Evolutionary conservation across 257 asterid species (phyloP).

Genomic region (Paulownia fortunei): DNA sequence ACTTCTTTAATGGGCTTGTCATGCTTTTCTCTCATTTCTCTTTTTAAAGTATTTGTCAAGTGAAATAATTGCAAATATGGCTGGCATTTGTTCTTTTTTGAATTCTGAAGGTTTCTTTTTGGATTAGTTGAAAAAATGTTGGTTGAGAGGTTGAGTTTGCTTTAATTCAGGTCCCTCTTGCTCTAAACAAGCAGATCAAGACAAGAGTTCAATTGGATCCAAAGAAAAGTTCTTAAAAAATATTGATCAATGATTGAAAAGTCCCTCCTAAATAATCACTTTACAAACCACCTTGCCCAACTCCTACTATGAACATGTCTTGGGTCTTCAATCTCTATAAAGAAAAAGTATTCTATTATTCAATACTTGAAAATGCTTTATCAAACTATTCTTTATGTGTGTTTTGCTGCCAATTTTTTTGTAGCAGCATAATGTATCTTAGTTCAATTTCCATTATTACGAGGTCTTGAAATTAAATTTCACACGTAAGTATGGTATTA

Average conservation of each 20-base stretch:
- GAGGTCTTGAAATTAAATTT: neutral
- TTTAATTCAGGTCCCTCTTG: neutral
- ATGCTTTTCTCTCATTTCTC: conserved; percentile 24
- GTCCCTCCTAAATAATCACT: neutral
- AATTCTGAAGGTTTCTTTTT: conserved; percentile 26
- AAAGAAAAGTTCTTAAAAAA: neutral
- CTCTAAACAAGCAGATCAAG: neutral
- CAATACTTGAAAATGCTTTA: neutral
- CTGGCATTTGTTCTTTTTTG: conserved; percentile 35
- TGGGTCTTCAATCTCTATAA: too few relatives aligned
- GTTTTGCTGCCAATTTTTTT: neutral
- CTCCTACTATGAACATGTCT: too few relatives aligned
- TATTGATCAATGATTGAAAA: neutral
- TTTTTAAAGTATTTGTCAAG: neutral
- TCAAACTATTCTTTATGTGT: neutral
- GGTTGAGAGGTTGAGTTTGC: neutral
- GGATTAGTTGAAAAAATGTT: conserved; percentile 27
- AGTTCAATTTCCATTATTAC: neutral
- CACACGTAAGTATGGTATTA: too few relatives aligned
- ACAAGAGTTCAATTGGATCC: conserved; percentile 7
- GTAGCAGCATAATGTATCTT: neutral
- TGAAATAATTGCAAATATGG: conserved; percentile 36
- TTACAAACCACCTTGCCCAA: too few relatives aligned
- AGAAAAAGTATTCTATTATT: neutral
- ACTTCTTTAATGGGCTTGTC: conserved; percentile 38